Percentiles rank a stretch among this genome's conserved stretches.
These are phyloP conservation scores for Russula ochroleuca DNA, from an alignment of 768 basidiomycete genomes.

Conservation along the genomic window DNA sequence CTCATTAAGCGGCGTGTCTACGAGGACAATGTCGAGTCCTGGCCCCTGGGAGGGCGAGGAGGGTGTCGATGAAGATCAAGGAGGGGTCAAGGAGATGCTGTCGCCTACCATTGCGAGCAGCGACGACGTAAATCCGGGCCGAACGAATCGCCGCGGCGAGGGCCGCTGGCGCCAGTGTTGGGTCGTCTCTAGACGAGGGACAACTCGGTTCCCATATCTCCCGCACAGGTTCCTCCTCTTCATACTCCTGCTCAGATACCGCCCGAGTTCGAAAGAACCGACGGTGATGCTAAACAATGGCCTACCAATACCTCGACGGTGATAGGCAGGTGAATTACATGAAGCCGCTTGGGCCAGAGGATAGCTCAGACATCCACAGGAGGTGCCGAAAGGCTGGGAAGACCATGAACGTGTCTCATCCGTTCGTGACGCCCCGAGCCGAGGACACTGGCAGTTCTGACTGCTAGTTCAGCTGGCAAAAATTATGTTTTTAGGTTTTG, in stretches of 20 bases:
- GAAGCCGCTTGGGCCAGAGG: slow-evolving; percentile 49
- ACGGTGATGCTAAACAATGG: slow-evolving; percentile 53
- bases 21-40: slow-evolving; percentile 7
- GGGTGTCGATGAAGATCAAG: slow-evolving; percentile 28
- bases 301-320: slow-evolving; percentile 56
- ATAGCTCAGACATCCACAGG: slow-evolving; percentile 56
- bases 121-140: slow-evolving; percentile 18
- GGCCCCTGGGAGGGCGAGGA: slow-evolving; percentile 18
- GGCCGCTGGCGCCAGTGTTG: slow-evolving; percentile 21
- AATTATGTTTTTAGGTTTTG: slow-evolving; percentile 59
- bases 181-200: slow-evolving; percentile 17
- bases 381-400: slow-evolving; percentile 39
- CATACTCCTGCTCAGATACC: slow-evolving; percentile 14
- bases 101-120: slow-evolving; percentile 7
- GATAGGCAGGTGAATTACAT: slow-evolving; percentile 73
- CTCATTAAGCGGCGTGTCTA: slow-evolving; percentile 13
- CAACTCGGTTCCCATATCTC: slow-evolving; percentile 32
- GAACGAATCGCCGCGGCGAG: slow-evolving; percentile 14
- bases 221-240: slow-evolving; percentile 38
- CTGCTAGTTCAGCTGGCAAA: slow-evolving; percentile 40
- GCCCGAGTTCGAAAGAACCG: slow-evolving; percentile 52
- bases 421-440: not conserved
- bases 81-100: slow-evolving; percentile 23
- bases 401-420: slow-evolving; percentile 43
- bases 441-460: slow-evolving; percentile 3